Evolutionary conservation across 495 filamentous ascomycete species (phyloP), one percentile per base, ranked within the genome.

Genomic region (Xylaria palmicola): DNA sequence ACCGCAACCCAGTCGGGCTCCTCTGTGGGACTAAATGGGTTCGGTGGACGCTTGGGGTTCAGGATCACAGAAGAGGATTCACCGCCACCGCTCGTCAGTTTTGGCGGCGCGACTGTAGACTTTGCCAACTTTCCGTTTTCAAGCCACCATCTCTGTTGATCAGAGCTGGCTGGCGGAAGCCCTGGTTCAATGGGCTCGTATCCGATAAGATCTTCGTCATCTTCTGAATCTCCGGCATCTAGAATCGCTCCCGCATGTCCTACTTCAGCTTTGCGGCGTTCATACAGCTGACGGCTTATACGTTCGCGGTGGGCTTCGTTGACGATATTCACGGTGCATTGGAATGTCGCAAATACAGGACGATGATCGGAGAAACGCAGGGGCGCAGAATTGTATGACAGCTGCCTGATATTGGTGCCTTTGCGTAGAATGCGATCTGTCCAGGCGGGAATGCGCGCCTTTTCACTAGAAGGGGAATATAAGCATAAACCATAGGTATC

Each of bases 391-490:
- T 86, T 81, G 72, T 99, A 99, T 26, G 86, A 81, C 19, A 87
- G 81, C 72, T 98, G 95, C 6, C 87, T 86, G 5, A 98, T 80
- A 62, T 88, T 91, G 40, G 81, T 79, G 24, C 95, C 95, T 81
- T 90, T 94, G 58, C 90, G 86, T 12, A 99, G 75, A 13, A 99
- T 84, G 36, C 94, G 89, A 74, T 99, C 94, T 68, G 92, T 97
- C 94, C 94, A 99, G 3, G 94, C 94, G 26, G 94, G 94, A 60
- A 98, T 97, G 29, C 94, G 87, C 29, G 84, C 83, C 76, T 98
- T 99, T 64, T 99, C 94, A 19, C 89, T 93, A 56, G 9, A 29
- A 24, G n/a, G n/a, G n/a, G 6, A 48, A 1, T 13, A n/a, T 70
- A 51, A 61, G 69, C 19, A 27, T 30, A 17, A 13, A 52, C n/a